Percentiles rank a stretch among this genome's conserved stretches.
These are phyloP conservation scores for Eucalyptus polyanthemos DNA, from an alignment of 345 rosid genomes.

Conservation along the genomic window DNA sequence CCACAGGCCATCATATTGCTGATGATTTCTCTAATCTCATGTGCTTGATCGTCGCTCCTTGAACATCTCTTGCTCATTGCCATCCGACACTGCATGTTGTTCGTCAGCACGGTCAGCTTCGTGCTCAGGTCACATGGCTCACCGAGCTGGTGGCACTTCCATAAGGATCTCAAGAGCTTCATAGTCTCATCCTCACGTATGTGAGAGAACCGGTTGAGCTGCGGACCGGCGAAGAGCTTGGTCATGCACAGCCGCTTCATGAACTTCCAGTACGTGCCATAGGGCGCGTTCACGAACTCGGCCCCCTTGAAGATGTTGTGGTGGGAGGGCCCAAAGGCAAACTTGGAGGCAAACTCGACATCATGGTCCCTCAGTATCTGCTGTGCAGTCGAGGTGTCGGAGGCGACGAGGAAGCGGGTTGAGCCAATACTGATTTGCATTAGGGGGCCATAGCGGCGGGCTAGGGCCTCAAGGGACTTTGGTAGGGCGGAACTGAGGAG, in stretches of 20 bases:
- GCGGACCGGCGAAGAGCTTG: slow-evolving; percentile 35
- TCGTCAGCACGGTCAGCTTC: slow-evolving; percentile 31
- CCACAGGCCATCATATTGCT: slow-evolving; percentile 11
- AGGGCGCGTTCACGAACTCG: slow-evolving; percentile 44
- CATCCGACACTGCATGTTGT: slow-evolving; percentile 42
- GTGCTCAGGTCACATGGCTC: slow-evolving; percentile 31
- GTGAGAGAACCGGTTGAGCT: slow-evolving; percentile 32
- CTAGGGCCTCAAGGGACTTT: slow-evolving; percentile 29
- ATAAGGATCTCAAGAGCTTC: slow-evolving; percentile 17
- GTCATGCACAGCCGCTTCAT: slow-evolving; percentile 66
- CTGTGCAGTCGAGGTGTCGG: slow-evolving; percentile 30
- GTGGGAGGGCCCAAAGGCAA: slow-evolving; percentile 34
- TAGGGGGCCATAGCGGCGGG: slow-evolving; percentile 44
- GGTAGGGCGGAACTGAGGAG: slow-evolving; percentile 31
- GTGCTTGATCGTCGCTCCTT: slow-evolving; percentile 8
- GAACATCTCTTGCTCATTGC: slow-evolving; percentile 39
- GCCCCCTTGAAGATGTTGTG: slow-evolving; percentile 37
- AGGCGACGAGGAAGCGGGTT: slow-evolving; percentile 19
- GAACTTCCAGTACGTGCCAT: slow-evolving; percentile 60
- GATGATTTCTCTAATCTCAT: slow-evolving; percentile 31
- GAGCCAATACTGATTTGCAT: slow-evolving; percentile 36
- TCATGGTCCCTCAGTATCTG: slow-evolving; percentile 43
- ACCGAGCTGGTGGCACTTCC: slow-evolving; percentile 6
- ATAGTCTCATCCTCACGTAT: slow-evolving; percentile 42
- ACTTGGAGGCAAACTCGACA: slow-evolving; percentile 37